Conservation (phyloP, 768 basidiomycete species). For the Pisolithus marmoratus region DNA sequence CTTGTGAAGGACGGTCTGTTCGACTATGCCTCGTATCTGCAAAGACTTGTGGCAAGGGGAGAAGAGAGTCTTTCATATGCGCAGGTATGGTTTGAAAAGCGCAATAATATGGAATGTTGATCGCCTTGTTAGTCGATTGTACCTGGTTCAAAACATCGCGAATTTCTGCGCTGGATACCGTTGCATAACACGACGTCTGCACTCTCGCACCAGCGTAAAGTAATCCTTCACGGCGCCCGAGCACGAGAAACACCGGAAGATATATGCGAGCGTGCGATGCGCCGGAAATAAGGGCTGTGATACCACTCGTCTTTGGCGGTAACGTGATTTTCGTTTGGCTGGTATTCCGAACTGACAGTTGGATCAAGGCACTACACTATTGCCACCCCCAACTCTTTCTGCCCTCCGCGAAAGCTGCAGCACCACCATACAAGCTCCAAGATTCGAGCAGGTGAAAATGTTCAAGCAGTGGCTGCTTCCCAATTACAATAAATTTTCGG, state of each 20-base stretch:
- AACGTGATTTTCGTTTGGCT: background rate
- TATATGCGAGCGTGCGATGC: slow-evolving; percentile 60
- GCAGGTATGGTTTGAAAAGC: slow-evolving; percentile 36
- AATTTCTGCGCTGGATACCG: slow-evolving; percentile 69
- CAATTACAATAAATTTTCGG: slow-evolving; percentile 48
- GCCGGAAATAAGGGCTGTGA: slow-evolving; percentile 59
- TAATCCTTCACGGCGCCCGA: slow-evolving; percentile 63
- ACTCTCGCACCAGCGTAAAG: slow-evolving; percentile 61
- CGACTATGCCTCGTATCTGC: slow-evolving; percentile 69
- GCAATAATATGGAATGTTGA: background rate
- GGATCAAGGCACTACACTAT: slow-evolving; percentile 27
- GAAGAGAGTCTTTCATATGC: slow-evolving; percentile 53
- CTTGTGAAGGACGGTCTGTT: slow-evolving; percentile 67
- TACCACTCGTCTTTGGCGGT: slow-evolving; percentile 71
- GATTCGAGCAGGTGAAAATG: slow-evolving; percentile 70
- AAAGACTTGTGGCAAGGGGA: slow-evolving; percentile 75
- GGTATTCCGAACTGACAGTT: slow-evolving; percentile 2
- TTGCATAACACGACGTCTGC: slow-evolving; percentile 55
- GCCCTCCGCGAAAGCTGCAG: slow-evolving; percentile 40
- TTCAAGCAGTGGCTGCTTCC: slow-evolving; percentile 75
- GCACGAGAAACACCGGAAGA: slow-evolving; percentile 70
- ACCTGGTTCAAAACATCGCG: slow-evolving; percentile 54
- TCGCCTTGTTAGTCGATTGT: slow-evolving; percentile 4
- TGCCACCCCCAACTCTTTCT: slow-evolving; percentile 30
- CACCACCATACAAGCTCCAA: slow-evolving; percentile 47